Conservation (phyloP, 306 rosid species). For the Morella rubra region DNA sequence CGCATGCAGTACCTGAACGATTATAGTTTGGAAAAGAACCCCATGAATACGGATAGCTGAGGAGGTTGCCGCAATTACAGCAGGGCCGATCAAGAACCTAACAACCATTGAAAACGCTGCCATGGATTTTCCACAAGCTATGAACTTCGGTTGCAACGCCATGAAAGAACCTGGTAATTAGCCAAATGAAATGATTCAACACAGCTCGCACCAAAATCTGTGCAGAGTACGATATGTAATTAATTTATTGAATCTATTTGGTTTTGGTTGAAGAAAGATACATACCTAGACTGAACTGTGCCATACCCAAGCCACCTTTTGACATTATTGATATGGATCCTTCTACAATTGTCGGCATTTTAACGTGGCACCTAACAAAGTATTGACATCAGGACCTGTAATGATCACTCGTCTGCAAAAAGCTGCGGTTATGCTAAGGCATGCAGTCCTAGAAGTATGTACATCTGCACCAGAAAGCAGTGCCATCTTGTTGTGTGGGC, state of each 20-base stretch:
- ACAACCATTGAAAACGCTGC: slow-evolving; percentile 94
- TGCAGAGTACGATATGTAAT: background rate
- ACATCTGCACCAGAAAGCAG: too few relatives aligned
- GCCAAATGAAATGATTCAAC: background rate
- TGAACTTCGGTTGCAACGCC: slow-evolving; percentile 88
- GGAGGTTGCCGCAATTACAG: slow-evolving; percentile 82
- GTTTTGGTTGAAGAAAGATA: background rate
- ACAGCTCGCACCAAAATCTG: too few relatives aligned
- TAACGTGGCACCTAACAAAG: slow-evolving; percentile 52
- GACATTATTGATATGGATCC: slow-evolving; percentile 86
- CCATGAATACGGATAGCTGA: slow-evolving; percentile 69
- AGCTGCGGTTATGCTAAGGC: too few relatives aligned
- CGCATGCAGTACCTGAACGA: slow-evolving; percentile 60
- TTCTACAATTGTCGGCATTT: slow-evolving; percentile 77
- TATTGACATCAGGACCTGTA: background rate
- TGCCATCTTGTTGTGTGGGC: too few relatives aligned
- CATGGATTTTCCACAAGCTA: slow-evolving; percentile 86
- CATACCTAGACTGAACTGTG: slow-evolving; percentile 89
- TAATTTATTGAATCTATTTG: too few relatives aligned
- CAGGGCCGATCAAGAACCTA: slow-evolving; percentile 86
- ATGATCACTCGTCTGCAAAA: too few relatives aligned
- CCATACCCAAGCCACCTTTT: slow-evolving; percentile 92
- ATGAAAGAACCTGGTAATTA: slow-evolving; percentile 65
- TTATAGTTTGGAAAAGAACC: slow-evolving; percentile 76
- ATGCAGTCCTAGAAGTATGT: too few relatives aligned